These are phyloP conservation scores for Xylaria arbuscula DNA, from an alignment of 2,329 filamentous ascomycete genomes.

Conservation along the genomic window DNA sequence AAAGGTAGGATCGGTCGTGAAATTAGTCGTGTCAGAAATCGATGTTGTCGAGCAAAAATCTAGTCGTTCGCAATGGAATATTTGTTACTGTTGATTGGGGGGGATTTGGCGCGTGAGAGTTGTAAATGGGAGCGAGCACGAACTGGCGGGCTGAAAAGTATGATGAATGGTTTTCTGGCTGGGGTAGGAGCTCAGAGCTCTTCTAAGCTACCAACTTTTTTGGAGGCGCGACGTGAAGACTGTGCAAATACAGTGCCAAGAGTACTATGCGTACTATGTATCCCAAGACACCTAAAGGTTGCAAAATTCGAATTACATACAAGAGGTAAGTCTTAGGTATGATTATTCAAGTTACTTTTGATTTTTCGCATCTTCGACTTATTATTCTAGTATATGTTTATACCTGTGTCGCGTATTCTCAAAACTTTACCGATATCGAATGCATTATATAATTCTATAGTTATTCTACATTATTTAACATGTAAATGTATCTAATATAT, in stretches of 20 bases:
- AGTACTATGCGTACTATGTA: slow-evolving; percentile 12
- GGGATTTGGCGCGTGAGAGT: slow-evolving; percentile 20
- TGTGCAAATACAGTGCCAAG: slow-evolving; percentile 38
- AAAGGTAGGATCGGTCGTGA: neutral
- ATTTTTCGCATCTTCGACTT: no score
- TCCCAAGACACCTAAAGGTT: neutral
- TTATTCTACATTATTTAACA: neutral
- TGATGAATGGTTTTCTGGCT: slow-evolving; percentile 35
- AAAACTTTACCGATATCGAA: neutral
- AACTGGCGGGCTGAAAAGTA: slow-evolving; percentile 31
- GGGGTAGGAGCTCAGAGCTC: slow-evolving; percentile 43
- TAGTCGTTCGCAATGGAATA: slow-evolving; percentile 1
- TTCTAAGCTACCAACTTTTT: slow-evolving; percentile 48
- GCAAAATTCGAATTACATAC: neutral
- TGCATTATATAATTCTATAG: neutral
- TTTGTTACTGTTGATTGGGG: neutral
- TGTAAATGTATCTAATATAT: neutral
- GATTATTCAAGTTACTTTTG: no score
- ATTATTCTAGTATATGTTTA: no score
- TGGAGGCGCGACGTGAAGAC: slow-evolving; percentile 43
- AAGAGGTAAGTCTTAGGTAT: no score
- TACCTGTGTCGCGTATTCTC: no score
- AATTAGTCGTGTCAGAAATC: slow-evolving; percentile 3
- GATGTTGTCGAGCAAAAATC: neutral
- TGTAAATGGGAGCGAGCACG: slow-evolving; percentile 5